phyloP scores from a whole-genome alignment of 2,329 filamentous ascomycete genomes.

The Neonectria magnoliae region DNA sequence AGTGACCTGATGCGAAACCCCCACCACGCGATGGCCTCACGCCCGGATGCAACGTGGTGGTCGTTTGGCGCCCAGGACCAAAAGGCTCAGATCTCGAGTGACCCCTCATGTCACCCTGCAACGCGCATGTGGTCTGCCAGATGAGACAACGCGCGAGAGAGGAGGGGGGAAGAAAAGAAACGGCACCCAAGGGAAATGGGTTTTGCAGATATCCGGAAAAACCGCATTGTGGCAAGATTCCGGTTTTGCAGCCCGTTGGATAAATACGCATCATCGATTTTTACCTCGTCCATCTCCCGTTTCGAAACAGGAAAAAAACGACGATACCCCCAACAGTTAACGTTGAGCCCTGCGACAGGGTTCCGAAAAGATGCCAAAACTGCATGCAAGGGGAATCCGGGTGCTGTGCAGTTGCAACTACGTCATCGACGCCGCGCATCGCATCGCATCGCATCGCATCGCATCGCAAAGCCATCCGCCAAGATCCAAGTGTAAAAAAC shows the following conservation, averaged over 20 bases:
- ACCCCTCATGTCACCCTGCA: constrained; percentile 20
- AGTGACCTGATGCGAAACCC: constrained; percentile 6
- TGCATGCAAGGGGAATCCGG: constrained; percentile 20
- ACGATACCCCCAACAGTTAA: too few relatives aligned
- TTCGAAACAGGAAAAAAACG: background rate
- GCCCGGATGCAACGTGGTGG: background rate
- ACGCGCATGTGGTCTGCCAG: constrained; percentile 18
- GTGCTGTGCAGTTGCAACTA: background rate
- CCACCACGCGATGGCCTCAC: constrained; percentile 11
- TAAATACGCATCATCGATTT: background rate
- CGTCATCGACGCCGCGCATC: constrained; percentile 13
- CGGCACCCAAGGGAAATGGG: background rate
- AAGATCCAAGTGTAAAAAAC: background rate
- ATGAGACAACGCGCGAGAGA: constrained; percentile 7
- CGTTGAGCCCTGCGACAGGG: background rate
- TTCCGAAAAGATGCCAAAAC: constrained; percentile 5
- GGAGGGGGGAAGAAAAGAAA: background rate
- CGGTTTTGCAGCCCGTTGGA: background rate
- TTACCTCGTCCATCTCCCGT: background rate
- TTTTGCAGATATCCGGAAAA: background rate
- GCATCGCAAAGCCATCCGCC: too few relatives aligned
- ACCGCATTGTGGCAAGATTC: background rate
- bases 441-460: background rate
- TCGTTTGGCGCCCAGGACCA: too few relatives aligned
- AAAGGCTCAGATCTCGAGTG: constrained; percentile 1